Evolutionary conservation across 495 filamentous ascomycete species (phyloP), one percentile per base, ranked within the genome.

Genomic region (Penicillium odoratum): DNA sequence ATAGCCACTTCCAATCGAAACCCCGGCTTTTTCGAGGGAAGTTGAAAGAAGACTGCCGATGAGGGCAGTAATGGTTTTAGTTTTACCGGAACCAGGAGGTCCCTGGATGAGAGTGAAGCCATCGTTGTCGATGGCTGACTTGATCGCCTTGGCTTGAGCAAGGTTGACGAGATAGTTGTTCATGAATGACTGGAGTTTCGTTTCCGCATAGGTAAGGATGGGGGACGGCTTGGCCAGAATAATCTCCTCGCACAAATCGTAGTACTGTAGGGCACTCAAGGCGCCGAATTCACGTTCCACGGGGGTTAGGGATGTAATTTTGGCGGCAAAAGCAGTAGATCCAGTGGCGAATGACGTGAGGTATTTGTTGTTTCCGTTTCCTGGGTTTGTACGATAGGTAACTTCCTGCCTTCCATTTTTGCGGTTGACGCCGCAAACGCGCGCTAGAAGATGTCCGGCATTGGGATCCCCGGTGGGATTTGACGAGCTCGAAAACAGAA

Each of bases 21-120:
- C 59, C 2, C 57, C 65, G 3, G 72, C 76, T 5, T 80, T 64
- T 58, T 61, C 67, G 69, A 92, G 75, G n/a, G 63, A 75, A 45
- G 80, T 79, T 5, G 84, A 91, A 11, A 98, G 65, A 7, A 98
- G 78, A 58, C 91, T 90, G 44, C 94, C 94, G 13, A 97, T 91
- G 76, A 98, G 96, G 47, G 93, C 94, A 57, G 96, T 84, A 53
- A 98, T 98, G 0, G 94, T 98, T 69, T 98, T 98, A 0, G 94
- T 98, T 74, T 98, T 98, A 65, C 94, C 94, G 4, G 93, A 94
- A 66, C 94, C 94, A 2, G 94, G 94, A 49, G 94, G 95, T 42
- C 94, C 94, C 73, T 98, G 94, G 55, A 98, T 90, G 49, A 98
- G 79, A 7, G 93, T 97, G 68, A 98, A 98, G 0, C 88, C 94